Evolutionary conservation across 1,284 basidiomycete genomes (phyloP).

Genomic region (Rhodotorula sp.): DNA sequence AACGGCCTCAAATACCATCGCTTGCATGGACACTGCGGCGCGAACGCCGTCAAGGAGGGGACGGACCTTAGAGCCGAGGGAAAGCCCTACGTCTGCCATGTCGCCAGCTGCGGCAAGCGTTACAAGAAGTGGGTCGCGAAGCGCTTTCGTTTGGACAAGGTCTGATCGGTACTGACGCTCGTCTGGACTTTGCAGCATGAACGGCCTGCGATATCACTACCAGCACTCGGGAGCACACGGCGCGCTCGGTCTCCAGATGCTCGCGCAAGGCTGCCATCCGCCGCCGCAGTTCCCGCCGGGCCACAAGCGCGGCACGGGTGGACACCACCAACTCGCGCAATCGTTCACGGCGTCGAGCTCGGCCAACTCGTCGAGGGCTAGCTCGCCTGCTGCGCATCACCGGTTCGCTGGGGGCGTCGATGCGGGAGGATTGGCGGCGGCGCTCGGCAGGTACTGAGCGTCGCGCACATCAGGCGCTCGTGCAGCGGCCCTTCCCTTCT

Average conservation of each 20-base stretch:
- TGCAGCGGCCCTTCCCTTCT: background rate
- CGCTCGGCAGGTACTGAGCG: background rate
- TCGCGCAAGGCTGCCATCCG: constrained; percentile 75
- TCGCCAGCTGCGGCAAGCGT: constrained; percentile 77
- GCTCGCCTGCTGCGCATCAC: constrained; percentile 3
- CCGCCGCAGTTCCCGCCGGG: constrained; percentile 45
- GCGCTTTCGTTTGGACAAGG: no score
- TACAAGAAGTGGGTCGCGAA: constrained; percentile 71
- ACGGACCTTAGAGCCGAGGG: constrained; percentile 69
- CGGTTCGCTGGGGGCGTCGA: constrained; percentile 8
- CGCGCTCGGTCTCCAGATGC: constrained; percentile 74
- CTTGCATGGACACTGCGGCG: constrained; percentile 88
- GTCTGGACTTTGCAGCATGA: constrained; percentile 60
- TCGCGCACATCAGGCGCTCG: no score
- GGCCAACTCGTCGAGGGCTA: constrained; percentile 7
- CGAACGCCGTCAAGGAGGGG: constrained; percentile 68
- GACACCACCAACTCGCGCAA: constrained; percentile 24
- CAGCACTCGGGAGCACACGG: constrained; percentile 95
- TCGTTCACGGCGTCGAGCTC: constrained; percentile 7
- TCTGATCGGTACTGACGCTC: background rate
- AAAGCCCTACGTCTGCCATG: constrained; percentile 81
- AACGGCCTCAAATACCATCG: constrained; percentile 96
- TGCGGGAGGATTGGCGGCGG: constrained; percentile 1
- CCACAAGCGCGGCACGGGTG: constrained; percentile 30
- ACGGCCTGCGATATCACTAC: constrained; percentile 90